Conservation (phyloP, 2,329 filamentous ascomycete species). For the Penicillium rolfsii region DNA sequence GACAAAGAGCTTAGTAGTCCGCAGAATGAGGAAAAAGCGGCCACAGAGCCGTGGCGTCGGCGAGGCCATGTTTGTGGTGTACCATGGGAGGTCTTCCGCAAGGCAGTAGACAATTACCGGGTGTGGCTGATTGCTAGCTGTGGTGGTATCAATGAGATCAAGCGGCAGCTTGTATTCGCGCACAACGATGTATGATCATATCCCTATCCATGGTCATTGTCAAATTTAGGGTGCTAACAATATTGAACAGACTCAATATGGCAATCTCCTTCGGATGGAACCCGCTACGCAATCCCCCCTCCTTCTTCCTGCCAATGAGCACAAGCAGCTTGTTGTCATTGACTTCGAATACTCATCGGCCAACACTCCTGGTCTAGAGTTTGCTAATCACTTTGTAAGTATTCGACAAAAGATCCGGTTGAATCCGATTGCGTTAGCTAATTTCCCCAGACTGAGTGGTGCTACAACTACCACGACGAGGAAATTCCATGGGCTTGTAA, state of each 20-base stretch:
- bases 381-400: constrained; percentile 90
- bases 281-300: constrained; percentile 76
- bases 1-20: constrained; percentile 61
- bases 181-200: constrained; percentile 81
- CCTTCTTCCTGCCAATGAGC: constrained; percentile 84
- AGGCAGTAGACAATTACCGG: constrained; percentile 76
- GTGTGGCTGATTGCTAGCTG: constrained; percentile 72
- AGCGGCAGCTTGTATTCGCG: constrained; percentile 83
- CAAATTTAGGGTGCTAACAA: constrained; percentile 20
- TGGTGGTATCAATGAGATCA: constrained; percentile 67
- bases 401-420: not conserved
- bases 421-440: constrained; percentile 7
- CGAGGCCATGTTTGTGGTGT: constrained; percentile 80
- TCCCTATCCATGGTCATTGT: not conserved
- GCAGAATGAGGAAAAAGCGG: constrained; percentile 47
- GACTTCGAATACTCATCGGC: constrained; percentile 97
- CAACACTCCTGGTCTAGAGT: constrained; percentile 83
- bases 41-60: constrained; percentile 64
- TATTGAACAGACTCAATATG: constrained; percentile 81
- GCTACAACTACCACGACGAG: constrained; percentile 91
- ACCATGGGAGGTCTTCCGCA: constrained; percentile 77
- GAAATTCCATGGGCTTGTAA: constrained; percentile 68
- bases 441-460: constrained; percentile 74
- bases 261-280: constrained; percentile 85
- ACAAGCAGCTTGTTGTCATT: constrained; percentile 95